Conservation (phyloP, 345 rosid species). For the Cardamine resedifolia region DNA sequence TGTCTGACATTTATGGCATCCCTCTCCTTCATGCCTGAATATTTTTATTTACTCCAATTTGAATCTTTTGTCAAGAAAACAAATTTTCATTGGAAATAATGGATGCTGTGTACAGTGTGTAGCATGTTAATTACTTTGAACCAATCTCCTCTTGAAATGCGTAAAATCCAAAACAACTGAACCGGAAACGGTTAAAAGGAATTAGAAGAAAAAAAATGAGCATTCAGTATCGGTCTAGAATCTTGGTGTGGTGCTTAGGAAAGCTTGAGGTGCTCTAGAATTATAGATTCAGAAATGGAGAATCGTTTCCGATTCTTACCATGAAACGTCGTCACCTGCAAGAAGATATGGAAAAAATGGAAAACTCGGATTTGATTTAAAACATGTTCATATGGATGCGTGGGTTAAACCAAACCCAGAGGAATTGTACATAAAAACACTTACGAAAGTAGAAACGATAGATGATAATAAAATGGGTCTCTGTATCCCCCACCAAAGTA, state of each 20-base stretch:
- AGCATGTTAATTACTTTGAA: not conserved
- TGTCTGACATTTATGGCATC: too few relatives aligned
- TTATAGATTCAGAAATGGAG: not conserved
- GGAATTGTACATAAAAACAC: not conserved
- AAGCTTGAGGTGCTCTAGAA: not conserved
- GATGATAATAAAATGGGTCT: constrained; percentile 18
- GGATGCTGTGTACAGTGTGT: not conserved
- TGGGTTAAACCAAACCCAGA: not conserved
- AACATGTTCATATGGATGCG: not conserved
- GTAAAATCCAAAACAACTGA: too few relatives aligned
- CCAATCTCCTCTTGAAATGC: not conserved
- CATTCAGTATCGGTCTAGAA: not conserved
- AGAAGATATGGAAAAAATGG: not conserved
- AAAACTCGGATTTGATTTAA: not conserved
- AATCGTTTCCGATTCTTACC: not conserved
- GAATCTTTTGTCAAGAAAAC: not conserved
- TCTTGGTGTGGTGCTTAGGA: not conserved
- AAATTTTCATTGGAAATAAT: not conserved
- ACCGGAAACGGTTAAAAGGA: not conserved
- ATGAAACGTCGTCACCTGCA: not conserved
- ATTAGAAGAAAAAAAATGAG: too few relatives aligned
- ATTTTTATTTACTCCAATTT: not conserved
- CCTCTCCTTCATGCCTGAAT: not conserved
- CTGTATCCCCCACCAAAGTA: constrained; percentile 16
- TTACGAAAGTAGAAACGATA: not conserved